phyloP scores from a whole-genome alignment of 305 asterid genomes.

The Rubia balearica region DNA sequence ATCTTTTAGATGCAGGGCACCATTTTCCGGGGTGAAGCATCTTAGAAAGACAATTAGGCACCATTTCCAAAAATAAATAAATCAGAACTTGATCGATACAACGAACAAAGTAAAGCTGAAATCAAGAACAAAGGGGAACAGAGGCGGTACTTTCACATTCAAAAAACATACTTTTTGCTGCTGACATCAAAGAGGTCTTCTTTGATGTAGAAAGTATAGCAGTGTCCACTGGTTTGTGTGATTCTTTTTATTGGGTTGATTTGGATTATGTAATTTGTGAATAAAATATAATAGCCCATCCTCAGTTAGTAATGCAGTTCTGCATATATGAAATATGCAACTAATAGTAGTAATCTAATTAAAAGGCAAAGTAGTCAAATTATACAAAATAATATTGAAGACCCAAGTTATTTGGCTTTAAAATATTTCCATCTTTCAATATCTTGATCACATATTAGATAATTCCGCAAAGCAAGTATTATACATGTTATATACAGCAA shows the following conservation, averaged over 20 bases:
- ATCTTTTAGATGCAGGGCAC: no score
- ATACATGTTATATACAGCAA: constrained; percentile 9
- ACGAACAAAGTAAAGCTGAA: no score
- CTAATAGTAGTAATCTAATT: constrained; percentile 13
- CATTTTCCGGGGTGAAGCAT: no score
- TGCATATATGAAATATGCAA: constrained; percentile 25
- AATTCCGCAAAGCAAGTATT: constrained; percentile 45
- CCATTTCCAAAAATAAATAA: no score
- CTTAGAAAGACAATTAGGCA: no score
- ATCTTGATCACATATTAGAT: constrained; percentile 94
- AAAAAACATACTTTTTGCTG: constrained; percentile 38
- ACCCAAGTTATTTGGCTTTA: constrained; percentile 95
- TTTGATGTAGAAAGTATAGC: constrained; percentile 51
- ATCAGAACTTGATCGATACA: no score
- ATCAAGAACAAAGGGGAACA: no score
- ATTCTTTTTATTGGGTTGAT: constrained; percentile 26
- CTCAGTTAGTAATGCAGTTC: constrained; percentile 78
- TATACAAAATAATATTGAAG: constrained; percentile 16
- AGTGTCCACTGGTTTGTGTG: constrained; percentile 43
- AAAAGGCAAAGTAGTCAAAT: constrained; percentile 14
- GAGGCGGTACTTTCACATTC: no score
- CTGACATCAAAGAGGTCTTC: constrained; percentile 50
- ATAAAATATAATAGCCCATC: constrained; percentile 86
- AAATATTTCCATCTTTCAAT: constrained; percentile 82
- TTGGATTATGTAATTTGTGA: constrained; percentile 60